Conservation (phyloP, 1,284 basidiomycete species). For the Takashimella tepidaria region DNA sequence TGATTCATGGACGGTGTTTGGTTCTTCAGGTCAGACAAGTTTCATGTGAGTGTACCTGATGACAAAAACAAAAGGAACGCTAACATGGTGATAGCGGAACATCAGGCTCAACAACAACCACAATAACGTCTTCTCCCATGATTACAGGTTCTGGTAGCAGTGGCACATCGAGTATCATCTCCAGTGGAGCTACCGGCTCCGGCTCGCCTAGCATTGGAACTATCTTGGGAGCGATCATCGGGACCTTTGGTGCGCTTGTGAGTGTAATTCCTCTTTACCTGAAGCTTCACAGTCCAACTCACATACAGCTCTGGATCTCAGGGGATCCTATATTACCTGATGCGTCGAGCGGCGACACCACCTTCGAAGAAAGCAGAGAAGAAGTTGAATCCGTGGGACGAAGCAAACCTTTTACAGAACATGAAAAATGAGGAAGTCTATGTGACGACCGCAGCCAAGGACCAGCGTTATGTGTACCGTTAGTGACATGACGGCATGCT, state of each 20-base stretch:
- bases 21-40: slow-evolving; percentile 20
- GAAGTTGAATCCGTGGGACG: slow-evolving; percentile 31
- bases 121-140: slow-evolving; percentile 1
- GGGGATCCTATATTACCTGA: slow-evolving; percentile 20
- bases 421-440: slow-evolving; percentile 37
- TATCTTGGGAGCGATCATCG: slow-evolving; percentile 29
- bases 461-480: slow-evolving; percentile 41
- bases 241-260: slow-evolving; percentile 26
- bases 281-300: no score
- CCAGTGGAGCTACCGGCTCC: no score
- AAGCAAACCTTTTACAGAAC: slow-evolving; percentile 33
- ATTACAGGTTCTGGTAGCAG: background rate
- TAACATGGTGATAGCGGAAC: no score
- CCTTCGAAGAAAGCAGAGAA: slow-evolving; percentile 13
- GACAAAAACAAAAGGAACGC: no score
- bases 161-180: no score
- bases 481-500: slow-evolving; percentile 8
- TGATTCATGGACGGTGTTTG: slow-evolving; percentile 20
- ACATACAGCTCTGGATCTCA: no score
- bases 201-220: slow-evolving; percentile 20
- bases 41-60: slow-evolving; percentile 33
- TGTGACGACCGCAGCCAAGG: slow-evolving; percentile 30
- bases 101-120: slow-evolving; percentile 1
- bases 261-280: no score
- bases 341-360: slow-evolving; percentile 9